Base-by-base conservation (phyloP, 805 yeast species). In the Starmerella apis region DNA sequence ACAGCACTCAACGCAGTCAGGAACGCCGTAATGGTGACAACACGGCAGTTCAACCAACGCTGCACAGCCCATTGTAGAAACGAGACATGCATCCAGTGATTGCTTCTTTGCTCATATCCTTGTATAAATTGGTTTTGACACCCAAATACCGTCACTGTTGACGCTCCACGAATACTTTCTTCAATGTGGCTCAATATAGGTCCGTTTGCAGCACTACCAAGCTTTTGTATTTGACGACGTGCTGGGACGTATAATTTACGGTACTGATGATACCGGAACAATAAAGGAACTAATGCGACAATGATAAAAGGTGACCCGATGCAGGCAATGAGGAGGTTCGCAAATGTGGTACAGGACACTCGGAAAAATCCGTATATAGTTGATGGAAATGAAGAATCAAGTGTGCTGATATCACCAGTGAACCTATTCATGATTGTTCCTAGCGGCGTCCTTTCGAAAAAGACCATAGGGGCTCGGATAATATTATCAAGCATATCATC, bases 391-490 rank as follows among this genome's bases (percentile, higher is more conserved):
- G 81, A 86, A 62, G 81, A 83, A 61, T 86, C 94, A 63, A 84
- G 68, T 3, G 78, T 78, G 63, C 84, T 92, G 0, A 90, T 81
- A 64, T 86, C 95, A 58, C 83, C 83, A 3, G 94, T 84, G 64
- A 85, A 85, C 57, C 94, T 71, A 66, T 84, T 86, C 62, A 86
- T 68, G 48, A 86, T 78, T 57, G 94, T 72, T 1, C 95, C 95
- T 71, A 83, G 74, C 20, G 95, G 95, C 0, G 92, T 82, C 11
- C 84, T 78, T 60, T 86, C 95, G 67, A 84, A 72, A 62, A 76
- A 86, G 0, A 79, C 66, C 87, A 84, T 83, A 43, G 94, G 92
- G 2, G 88, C 78, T 54, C 79, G 80, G 51, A 86, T 66, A 8
- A 87, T 87, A 47, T 74, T 63, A 11, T 65, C 66, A 3, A 86